Base-by-base conservation (phyloP, 2,329 filamentous ascomycete species). In the Didymella segeticola region DNA sequence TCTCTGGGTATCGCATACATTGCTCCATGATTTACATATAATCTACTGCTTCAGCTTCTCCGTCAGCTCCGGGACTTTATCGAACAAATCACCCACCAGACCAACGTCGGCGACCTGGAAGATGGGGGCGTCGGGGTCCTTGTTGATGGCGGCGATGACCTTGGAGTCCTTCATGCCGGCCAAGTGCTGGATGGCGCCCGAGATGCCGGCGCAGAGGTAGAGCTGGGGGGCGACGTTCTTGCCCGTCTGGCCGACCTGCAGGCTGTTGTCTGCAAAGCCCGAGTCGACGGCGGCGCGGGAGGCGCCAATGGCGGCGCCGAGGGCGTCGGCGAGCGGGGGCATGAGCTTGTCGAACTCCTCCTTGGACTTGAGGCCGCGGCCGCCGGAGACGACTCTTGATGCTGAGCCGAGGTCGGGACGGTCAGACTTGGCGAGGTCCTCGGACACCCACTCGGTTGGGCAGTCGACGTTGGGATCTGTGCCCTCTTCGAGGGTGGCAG, bases 111-210 rank as follows among this genome's bases (percentile, higher is more conserved):
- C 95, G 54, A 99, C 87, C 78, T 99, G 95, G 83, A 99, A 99
- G 67, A 99, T 99, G 25, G 95, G 95, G 52, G 95, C 95, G 77
- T 99, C 95, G 4, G 87, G 82, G 72, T 99, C 95, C 81, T 99
- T 99, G 83, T 99, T 99, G 73, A 99, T 98, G 12, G 91, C 91
- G 19, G 93, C 95, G 79, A 99, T 99, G 54, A 99, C 95, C 82
- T 99, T 99, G 82, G 92, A 97, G 74, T 99, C 95, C 84, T 99
- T 99, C 95, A 99, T 99, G 73, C 95, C 95, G 26, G 95, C 95
- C 78, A 99, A 78, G 82, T 99, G 95, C 79, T 99, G 95, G 66
- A 99, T 99, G 19, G 95, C 95, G 47, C 95, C 95, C 8, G 91
- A 96, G 67, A 99, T 98, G 71, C 95, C 95, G 11, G 93, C 93